These are phyloP conservation scores for Rhododendron vialii DNA, from an alignment of 148 eudicot genomes.

Conservation along the genomic window DNA sequence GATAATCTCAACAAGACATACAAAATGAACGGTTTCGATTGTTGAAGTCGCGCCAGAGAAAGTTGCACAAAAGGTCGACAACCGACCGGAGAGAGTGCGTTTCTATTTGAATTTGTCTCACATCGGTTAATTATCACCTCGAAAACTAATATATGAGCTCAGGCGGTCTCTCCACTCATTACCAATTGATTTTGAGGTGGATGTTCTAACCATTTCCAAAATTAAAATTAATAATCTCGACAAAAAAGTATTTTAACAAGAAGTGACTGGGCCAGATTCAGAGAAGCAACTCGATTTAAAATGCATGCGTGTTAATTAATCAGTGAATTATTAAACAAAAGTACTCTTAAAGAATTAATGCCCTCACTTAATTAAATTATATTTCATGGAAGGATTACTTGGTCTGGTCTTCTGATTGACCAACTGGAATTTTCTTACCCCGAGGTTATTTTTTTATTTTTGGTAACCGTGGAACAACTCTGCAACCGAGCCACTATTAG, in stretches of 20 bases:
- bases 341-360: neutral
- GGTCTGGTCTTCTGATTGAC: constrained; percentile 1
- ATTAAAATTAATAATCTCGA: neutral
- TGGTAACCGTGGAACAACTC: too few relatives aligned
- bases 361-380: neutral
- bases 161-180: too few relatives aligned
- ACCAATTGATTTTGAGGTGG: too few relatives aligned
- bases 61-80: neutral
- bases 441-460: neutral
- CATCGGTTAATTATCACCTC: too few relatives aligned
- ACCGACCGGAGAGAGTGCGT: neutral
- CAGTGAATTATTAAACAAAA: neutral
- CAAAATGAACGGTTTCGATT: too few relatives aligned
- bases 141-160: neutral
- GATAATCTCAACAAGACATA: neutral
- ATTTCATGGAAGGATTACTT: neutral
- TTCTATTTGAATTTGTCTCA: too few relatives aligned
- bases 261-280: neutral
- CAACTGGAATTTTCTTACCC: neutral
- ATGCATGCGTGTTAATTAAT: neutral
- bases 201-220: too few relatives aligned
- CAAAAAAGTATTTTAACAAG: neutral
- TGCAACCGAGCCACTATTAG: too few relatives aligned
- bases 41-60: neutral
- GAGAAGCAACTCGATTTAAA: neutral